Evolutionary conservation across 495 filamentous ascomycete species (phyloP), one percentile per base, ranked within the genome.

Genomic region (Talaromyces adpressus): DNA sequence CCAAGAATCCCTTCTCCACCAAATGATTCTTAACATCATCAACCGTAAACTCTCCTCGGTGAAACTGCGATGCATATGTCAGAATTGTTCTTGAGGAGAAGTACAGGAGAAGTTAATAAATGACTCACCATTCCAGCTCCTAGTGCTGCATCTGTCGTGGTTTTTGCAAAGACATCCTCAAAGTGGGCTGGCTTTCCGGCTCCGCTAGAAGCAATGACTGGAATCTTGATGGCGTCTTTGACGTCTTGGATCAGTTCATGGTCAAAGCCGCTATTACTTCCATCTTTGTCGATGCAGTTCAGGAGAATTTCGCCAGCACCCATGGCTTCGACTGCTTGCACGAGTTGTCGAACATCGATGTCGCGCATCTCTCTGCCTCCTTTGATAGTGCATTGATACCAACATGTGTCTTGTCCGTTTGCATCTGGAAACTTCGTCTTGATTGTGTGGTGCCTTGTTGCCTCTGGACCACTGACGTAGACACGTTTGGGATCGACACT

Each of bases 381-480:
- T 81, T 92, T 96, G 73, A 95, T 90, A 12, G 94, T 98, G 75
- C 93, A 97, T 61, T 96, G 93, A 67, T 98, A 98, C 94, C 94
- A 98, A 77, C 91, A 96, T 75, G 85, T 90, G 58, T 77, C 76
- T 76, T 97, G 92, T 4, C 93, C 91, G 3, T 84, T 77, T 1
- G 89, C 88, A 9, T 92, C 91, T 2, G 84, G 85, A 63, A 77
- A 83, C 12, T 75, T 71, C 4, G 94, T 96, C 70, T 82, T 79
- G 62, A 97, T 80, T 0, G 88, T 92, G 70, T 88, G 85, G 75
- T 97, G 94, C 20, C 77, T 74, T 11, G 94, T 97, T 57, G 87
- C 86, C 22, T 86, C 81, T 30, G 82, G 81, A 47, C 82, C 84
- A 62, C 87, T 77, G 23, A 97, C 91, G 69, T 96, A 97, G 1